Conservation (phyloP, 2,329 filamentous ascomycete species). For the Acrocalymma vagum region DNA sequence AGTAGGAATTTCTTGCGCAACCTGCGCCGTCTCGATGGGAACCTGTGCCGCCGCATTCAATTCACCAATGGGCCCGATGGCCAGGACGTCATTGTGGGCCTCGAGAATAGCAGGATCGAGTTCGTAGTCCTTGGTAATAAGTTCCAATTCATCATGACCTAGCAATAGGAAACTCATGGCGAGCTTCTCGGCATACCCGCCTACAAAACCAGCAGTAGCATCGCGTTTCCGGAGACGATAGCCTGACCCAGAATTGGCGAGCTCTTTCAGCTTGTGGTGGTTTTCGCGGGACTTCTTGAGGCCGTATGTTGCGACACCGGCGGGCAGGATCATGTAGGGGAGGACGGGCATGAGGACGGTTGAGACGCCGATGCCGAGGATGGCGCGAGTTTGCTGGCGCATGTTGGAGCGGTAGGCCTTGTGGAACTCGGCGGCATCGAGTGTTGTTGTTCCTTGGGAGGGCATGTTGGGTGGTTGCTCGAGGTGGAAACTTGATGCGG, state of each 20-base stretch:
- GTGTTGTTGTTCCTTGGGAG: constrained; percentile 1
- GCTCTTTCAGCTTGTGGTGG: neutral
- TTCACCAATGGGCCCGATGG: too few species aligned
- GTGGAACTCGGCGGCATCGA: too few species aligned
- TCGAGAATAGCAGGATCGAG: neutral
- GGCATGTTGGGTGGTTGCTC: too few species aligned
- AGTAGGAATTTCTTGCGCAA: too few species aligned
- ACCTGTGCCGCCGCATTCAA: too few species aligned
- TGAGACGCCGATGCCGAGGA: neutral
- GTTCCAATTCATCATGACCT: constrained; percentile 2
- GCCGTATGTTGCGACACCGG: constrained; percentile 2
- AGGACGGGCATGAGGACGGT: neutral
- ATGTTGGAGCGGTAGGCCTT: constrained; percentile 4
- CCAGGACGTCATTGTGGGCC: too few species aligned
- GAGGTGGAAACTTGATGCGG: too few species aligned
- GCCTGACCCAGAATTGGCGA: neutral
- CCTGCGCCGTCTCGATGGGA: too few species aligned
- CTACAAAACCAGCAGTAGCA: neutral
- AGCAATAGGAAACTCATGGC: constrained; percentile 3
- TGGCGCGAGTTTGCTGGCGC: neutral
- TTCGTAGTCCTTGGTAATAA: neutral
- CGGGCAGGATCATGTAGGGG: constrained; percentile 1
- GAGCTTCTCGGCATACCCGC: constrained; percentile 4
- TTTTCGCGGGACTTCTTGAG: neutral
- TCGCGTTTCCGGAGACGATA: neutral